Base-by-base conservation (phyloP, 164 flowering plant genomes). In the Dillenia suffruticosa region DNA sequence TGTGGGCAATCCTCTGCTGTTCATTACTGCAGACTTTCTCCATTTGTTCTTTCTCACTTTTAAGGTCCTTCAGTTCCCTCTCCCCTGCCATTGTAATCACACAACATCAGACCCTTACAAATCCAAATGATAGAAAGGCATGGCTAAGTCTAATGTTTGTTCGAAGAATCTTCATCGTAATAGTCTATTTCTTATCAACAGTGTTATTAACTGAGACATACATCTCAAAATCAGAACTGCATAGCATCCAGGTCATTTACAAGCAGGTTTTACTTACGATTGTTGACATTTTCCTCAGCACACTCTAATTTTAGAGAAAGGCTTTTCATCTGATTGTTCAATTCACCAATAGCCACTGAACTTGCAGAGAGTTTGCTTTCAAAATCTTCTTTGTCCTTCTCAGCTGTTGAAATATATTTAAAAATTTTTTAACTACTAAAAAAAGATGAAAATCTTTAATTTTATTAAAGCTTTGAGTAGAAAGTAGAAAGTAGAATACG, bases 361-460 rank as follows among this genome's bases (percentile, higher is more conserved):
- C 77, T 79, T 49, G 75, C 75, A 68, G 81, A 71, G 32, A 88
- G 64, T 69, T 82, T 92, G 46, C 74, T 76, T 75, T 88, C 90
- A 54, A 85, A 85, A 50, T 68, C 54, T 58, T 74, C 84, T 74
- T 87, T 92, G 67, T 86, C 97, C 68, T 82, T 84, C 77, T 92
- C 96, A 78, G 94, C 99, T 95, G 79, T 66, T 51, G 43, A 70
- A 53, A 51, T 46, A 73, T 57, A 51, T 54, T 58, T 45, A 50
- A 32, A 53, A 61, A 16, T 44, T 22, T 65, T 17, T 19, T 1
- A 19, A 19, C 22, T 19, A 19, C 22, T 19, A 19, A 1, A 19
- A 19, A 19, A 61, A 47, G 5, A 52, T 43, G 8, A 5, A 11
- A 12, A 55, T 45, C 12, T 11, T 32, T 49, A 74, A 47, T 10